phyloP scores from a whole-genome alignment of 345 rosid genomes.

The Sonneratia alba region DNA sequence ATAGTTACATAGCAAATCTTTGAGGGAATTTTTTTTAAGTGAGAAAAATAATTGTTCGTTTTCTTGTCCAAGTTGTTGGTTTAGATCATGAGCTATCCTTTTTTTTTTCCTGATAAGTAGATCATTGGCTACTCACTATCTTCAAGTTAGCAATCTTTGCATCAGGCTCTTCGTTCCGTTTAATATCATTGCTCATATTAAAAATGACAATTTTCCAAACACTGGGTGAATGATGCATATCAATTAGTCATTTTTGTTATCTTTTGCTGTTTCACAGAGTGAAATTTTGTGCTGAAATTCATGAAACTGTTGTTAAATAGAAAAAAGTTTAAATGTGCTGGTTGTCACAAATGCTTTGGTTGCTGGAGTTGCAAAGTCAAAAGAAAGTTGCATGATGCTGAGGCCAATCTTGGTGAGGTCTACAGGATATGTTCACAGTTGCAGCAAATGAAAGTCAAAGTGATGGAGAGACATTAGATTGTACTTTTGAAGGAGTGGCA shows the following conservation, averaged over 20 bases:
- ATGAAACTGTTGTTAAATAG: conserved; percentile 6
- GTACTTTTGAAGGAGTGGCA: conserved; percentile 50
- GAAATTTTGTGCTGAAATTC: background rate
- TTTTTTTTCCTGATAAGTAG: background rate
- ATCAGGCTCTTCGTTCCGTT: background rate
- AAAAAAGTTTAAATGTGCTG: conserved; percentile 48
- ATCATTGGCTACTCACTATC: background rate
- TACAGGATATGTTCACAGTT: conserved; percentile 40
- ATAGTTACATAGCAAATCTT: no score
- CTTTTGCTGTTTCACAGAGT: conserved; percentile 3
- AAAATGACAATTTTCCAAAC: background rate
- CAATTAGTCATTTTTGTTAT: background rate
- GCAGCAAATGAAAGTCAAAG: conserved; percentile 60
- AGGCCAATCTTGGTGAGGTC: conserved; percentile 54
- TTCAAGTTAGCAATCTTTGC: background rate
- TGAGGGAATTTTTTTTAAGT: no score
- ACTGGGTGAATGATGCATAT: background rate
- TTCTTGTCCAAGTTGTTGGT: background rate
- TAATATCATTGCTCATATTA: background rate
- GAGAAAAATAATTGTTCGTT: background rate
- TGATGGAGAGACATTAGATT: conserved; percentile 56
- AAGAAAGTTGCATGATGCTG: conserved; percentile 38
- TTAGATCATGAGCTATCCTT: background rate
- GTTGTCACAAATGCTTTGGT: conserved; percentile 56
- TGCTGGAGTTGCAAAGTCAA: conserved; percentile 48